Evolutionary conservation across 2,329 filamentous ascomycete genomes (phyloP), one percentile per base, ranked within the genome.

Genomic region (Alternaria metachromatica): DNA sequence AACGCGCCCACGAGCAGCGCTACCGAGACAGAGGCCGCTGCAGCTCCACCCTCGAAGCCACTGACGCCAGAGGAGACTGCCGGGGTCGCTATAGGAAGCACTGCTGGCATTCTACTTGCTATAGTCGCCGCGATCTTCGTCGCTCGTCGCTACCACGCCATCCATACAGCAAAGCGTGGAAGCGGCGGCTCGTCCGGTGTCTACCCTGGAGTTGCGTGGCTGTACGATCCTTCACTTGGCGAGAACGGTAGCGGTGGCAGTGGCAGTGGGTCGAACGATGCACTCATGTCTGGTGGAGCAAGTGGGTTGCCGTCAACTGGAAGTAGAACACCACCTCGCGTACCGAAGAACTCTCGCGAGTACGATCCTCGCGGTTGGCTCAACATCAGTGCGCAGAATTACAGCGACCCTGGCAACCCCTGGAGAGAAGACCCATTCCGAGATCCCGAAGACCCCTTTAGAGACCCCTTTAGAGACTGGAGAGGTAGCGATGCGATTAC

Each of bases 31-130:
- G 54, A 33, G 50, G 55, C 51, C 10, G 64, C 53, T 12, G 49
- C 65, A 18, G 59, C 60, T 50, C 60, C 72, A 26, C 63, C 72
- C 30, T 41, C 37, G 3, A 41, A 41, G 37, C 73, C 70, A 60
- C 61, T 76, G 43, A 72, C 67, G 4, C 71, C 69, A 30, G 69
- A 73, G 2, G 76, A 80, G 62, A 79, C 77, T 6, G 78, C 76
- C 12, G 78, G 77, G 37, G 74, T 80, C 25, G 78, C 75, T 20
- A 66, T 80, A 26, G 77, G 73, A 30, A 74, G 76, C 13, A 75
- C 75, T 9, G 75, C 76, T 26, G 76, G 74, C 44, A 56, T 78
- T 41, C 63, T 80, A 33, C 66, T 81, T 41, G 75, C 77, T 21
- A 64, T 78, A 20, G 67, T 80, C 26, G 77, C 76, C 28, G 74